Evolutionary conservation across 352 stramenopile genomes (phyloP).

Genomic region (Phytophthora sojae): DNA sequence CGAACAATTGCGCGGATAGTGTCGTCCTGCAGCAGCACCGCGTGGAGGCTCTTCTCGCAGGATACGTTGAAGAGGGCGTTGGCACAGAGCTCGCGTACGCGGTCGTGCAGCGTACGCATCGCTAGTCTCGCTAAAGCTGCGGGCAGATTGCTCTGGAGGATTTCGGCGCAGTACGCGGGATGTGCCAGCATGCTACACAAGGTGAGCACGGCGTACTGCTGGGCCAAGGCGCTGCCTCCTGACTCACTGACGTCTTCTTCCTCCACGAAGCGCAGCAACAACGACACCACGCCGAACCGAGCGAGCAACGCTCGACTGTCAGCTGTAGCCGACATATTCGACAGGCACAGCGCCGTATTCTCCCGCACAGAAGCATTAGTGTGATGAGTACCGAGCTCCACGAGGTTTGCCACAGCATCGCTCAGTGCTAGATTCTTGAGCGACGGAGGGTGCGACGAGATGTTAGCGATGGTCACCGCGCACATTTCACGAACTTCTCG

Average conservation of each 20-base stretch:
- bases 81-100: constrained; percentile 73
- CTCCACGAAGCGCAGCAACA: constrained; percentile 75
- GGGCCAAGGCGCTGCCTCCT: constrained; percentile 44
- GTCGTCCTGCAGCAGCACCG: constrained; percentile 73
- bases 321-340: constrained; percentile 71
- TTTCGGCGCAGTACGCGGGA: constrained; percentile 57
- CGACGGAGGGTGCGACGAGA: constrained; percentile 67
- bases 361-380: constrained; percentile 66
- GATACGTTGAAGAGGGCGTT: constrained; percentile 87
- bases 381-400: constrained; percentile 58
- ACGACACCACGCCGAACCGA: constrained; percentile 71
- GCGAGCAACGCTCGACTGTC: constrained; percentile 68
- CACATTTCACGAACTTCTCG: constrained; percentile 73
- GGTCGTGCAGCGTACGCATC: constrained; percentile 47
- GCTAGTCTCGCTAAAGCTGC: constrained; percentile 62
- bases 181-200: constrained; percentile 77
- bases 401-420: constrained; percentile 69
- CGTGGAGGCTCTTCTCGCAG: constrained; percentile 72
- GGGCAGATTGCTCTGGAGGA: constrained; percentile 77
- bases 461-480: constrained; percentile 77
- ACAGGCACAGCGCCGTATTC: constrained; percentile 77
- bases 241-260: constrained; percentile 39
- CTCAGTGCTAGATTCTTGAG: constrained; percentile 75
- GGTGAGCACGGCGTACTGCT: constrained; percentile 75
- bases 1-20: constrained; percentile 75